phyloP scores from a whole-genome alignment of 1,284 basidiomycete species.

The Mycena sp. region DNA sequence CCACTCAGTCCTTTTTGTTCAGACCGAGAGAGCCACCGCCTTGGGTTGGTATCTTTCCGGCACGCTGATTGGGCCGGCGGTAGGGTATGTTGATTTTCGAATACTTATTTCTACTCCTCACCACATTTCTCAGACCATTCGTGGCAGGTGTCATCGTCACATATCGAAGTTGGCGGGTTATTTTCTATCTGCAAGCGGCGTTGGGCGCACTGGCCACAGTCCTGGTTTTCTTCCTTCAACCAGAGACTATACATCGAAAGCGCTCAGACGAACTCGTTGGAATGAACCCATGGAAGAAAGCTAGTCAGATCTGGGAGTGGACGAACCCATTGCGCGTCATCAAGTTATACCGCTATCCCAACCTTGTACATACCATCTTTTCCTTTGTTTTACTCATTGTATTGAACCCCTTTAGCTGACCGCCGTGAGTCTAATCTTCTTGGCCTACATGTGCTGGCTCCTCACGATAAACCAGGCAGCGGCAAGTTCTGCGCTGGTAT shows the following conservation, averaged over 20 bases:
- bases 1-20: too few relatives aligned
- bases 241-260: constrained; percentile 36
- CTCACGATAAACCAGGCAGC: not conserved
- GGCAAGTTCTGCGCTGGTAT: constrained; percentile 30
- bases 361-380: constrained; percentile 26
- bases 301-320: constrained; percentile 23
- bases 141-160: constrained; percentile 36
- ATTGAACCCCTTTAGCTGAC: not conserved
- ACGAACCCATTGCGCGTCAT: constrained; percentile 32
- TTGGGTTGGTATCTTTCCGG: constrained; percentile 37
- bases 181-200: constrained; percentile 35
- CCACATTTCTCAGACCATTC: constrained; percentile 29
- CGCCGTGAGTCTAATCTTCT: not conserved
- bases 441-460: too few relatives aligned
- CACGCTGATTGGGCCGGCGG: constrained; percentile 33
- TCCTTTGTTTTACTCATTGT: not conserved
- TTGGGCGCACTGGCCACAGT: constrained; percentile 32
- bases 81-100: constrained; percentile 23
- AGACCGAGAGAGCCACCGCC: constrained; percentile 35
- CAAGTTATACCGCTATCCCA: constrained; percentile 35
- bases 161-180: constrained; percentile 34
- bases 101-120: not conserved
- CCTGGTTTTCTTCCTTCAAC: constrained; percentile 34
- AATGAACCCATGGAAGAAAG: constrained; percentile 19
- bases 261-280: constrained; percentile 31